Evolutionary conservation across 2,329 filamentous ascomycete genomes (phyloP).

Genomic region (Calycina herbarum): DNA sequence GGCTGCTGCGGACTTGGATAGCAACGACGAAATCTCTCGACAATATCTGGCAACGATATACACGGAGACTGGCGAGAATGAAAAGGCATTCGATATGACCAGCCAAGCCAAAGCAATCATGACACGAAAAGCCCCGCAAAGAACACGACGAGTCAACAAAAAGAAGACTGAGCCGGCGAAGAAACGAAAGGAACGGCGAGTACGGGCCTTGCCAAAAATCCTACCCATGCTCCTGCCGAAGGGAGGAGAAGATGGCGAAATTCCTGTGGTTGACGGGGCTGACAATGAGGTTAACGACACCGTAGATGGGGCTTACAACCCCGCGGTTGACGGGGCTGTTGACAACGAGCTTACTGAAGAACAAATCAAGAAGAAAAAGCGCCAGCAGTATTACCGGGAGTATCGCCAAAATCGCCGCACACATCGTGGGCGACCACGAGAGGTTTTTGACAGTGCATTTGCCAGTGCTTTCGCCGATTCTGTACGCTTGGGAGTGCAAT

Average conservation of each 20-base stretch:
- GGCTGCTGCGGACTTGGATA: conserved; percentile 69
- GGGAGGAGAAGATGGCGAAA: not conserved
- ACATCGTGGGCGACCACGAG: not conserved
- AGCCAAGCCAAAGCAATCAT: conserved; percentile 54
- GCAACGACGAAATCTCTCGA: conserved; percentile 72
- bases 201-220: not conserved
- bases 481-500: conserved; percentile 37
- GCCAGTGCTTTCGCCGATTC: not conserved
- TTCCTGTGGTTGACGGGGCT: not conserved
- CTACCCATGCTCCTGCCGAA: conserved; percentile 1
- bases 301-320: too few relatives aligned
- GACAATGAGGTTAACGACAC: too few relatives aligned
- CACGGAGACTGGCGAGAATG: conserved; percentile 69
- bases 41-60: conserved; percentile 83
- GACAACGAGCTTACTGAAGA: too few relatives aligned
- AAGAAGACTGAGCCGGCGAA: not conserved
- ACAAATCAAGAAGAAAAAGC: too few relatives aligned
- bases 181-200: not conserved
- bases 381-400: too few relatives aligned
- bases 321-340: too few relatives aligned
- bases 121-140: not conserved
- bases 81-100: conserved; percentile 75
- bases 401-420: not conserved
- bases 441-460: not conserved
- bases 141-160: not conserved